Base-by-base conservation (phyloP, 2,329 filamentous ascomycete species). In the Fusarium sp. region DNA sequence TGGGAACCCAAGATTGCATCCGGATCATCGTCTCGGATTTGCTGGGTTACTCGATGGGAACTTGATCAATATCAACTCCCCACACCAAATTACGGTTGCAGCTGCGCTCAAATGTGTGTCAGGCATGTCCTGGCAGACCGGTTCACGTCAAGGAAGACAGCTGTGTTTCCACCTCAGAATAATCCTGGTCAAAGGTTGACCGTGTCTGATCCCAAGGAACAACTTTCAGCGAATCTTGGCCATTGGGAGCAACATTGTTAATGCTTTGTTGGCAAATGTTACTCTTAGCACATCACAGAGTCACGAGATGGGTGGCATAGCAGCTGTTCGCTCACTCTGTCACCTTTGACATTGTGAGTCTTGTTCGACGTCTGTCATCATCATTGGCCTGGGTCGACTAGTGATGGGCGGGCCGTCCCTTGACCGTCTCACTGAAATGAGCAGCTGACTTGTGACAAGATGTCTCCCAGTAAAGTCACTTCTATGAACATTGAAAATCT, bases 381-480 rank as follows among this genome's bases (percentile, higher is more conserved):
- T 62, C 52, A 64, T 67, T 65, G 64, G 64, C 46, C 52, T 74
- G 69, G 57, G 21, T 44, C 42, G 30, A 56, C 68, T 74, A 74
- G 72, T 74, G 60, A 70, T 67, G 42, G 58, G 68, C 76, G 76
- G 76, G 68, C 76, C 76, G 76, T 78, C 76, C 76, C 76, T 78
- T 60, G 72, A 60, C 67, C 71, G 69, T 75, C 60, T 71, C 69
- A 52, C 53, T 61, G 59, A 66, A 65, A 67, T 69, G 67, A 67
- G 59, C 65, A 67, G 73, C 59, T 75, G 73, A 67, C 71, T 38
- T 67, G 47, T 71, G 66, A 64, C 53, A 60, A 58, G 35, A 38
- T 44, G 18, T 32, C n/a, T 40, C 21, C 44, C 40, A n/a, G 25
- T 9, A 47, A 60, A 64, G 53, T 49, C 35, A 25, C 21, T 40